A percentile compares a stretch with the other conserved stretches of the same genome.
phyloP scores from a whole-genome alignment of 106 monocot genomes.

The Iris macrosiphon region DNA sequence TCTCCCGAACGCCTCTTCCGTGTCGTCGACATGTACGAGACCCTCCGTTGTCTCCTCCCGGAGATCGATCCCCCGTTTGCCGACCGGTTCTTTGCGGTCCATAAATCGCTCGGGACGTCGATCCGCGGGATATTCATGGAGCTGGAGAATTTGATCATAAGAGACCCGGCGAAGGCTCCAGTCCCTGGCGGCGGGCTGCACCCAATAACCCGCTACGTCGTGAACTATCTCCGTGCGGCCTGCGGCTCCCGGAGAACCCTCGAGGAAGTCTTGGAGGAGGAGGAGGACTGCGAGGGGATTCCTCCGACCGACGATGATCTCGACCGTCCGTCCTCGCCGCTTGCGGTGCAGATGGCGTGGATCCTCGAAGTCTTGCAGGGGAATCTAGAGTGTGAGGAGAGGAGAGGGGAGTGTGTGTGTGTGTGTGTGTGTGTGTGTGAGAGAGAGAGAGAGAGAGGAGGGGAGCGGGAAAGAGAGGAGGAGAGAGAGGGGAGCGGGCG shows the following conservation, averaged over 20 bases:
- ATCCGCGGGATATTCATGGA: conserved; percentile 72
- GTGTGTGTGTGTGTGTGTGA: no score
- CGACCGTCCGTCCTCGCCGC: conserved; percentile 44
- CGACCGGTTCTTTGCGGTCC: conserved; percentile 36
- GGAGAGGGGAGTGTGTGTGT: no score
- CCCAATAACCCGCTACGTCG: conserved; percentile 85
- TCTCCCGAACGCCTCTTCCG: conserved; percentile 66
- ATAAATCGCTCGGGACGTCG: conserved; percentile 36
- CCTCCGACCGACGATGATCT: conserved; percentile 16
- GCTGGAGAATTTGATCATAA: conserved; percentile 63
- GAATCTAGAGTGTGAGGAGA: conserved; percentile 67
- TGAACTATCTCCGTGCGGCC: conserved; percentile 93
- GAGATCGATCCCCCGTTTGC: conserved; percentile 46
- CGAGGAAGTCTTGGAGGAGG: conserved; percentile 73
- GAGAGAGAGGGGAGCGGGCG: no score
- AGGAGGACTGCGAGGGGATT: conserved; percentile 5
- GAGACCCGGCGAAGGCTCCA: conserved; percentile 47
- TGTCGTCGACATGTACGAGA: conserved; percentile 68
- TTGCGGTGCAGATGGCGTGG: conserved; percentile 69
- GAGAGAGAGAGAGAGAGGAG: no score
- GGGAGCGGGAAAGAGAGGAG: no score
- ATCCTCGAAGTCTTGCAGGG: conserved; percentile 62
- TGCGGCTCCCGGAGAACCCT: conserved; percentile 58
- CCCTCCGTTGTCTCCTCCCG: conserved; percentile 48
- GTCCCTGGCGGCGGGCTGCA: conserved; percentile 73